Conservation (phyloP, 2,329 filamentous ascomycete genomes). For the Sphaerulina musiva region DNA sequence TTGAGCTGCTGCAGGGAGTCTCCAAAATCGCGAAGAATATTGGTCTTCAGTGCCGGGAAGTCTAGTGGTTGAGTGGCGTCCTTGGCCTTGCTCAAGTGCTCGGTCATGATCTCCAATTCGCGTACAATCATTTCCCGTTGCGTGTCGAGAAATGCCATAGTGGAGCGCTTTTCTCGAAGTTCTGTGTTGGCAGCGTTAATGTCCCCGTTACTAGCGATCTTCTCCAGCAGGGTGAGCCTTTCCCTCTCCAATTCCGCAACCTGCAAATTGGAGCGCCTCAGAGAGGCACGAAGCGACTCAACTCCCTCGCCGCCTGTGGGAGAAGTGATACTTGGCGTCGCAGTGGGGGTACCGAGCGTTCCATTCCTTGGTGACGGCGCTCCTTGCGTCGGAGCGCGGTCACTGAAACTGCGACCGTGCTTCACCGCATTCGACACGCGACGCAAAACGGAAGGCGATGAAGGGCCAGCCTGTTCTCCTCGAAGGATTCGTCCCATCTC, state of each 20-base stretch:
- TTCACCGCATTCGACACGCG: slow-evolving; percentile 89
- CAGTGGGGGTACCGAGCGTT: slow-evolving; percentile 30
- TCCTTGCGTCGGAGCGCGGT: slow-evolving; percentile 37
- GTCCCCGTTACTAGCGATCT: slow-evolving; percentile 52
- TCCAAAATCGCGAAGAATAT: slow-evolving; percentile 57
- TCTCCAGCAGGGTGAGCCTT: slow-evolving; percentile 51
- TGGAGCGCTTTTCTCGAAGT: slow-evolving; percentile 86
- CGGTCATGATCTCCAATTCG: slow-evolving; percentile 81
- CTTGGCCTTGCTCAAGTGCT: slow-evolving; percentile 81
- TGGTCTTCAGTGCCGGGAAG: slow-evolving; percentile 60
- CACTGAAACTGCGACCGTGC: slow-evolving; percentile 83
- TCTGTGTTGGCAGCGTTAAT: slow-evolving; percentile 78
- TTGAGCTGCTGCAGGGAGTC: slow-evolving; percentile 63
- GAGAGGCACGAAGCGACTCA: slow-evolving; percentile 18
- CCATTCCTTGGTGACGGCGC: slow-evolving; percentile 36
- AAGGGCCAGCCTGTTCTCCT: slow-evolving; percentile 47
- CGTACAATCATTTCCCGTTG: slow-evolving; percentile 93
- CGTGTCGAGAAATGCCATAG: slow-evolving; percentile 87
- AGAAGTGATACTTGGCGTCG: slow-evolving; percentile 20
- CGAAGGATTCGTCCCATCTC: slow-evolving; percentile 86
- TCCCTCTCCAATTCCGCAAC: slow-evolving; percentile 83
- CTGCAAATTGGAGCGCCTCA: slow-evolving; percentile 21
- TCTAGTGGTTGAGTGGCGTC: slow-evolving; percentile 74
- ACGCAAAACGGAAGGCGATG: slow-evolving; percentile 65
- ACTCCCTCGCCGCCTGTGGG: slow-evolving; percentile 19